Evolutionary conservation across 2,329 filamentous ascomycete species (phyloP), one percentile per base, ranked within the genome.

Genomic region (Colletotrichum lupini): DNA sequence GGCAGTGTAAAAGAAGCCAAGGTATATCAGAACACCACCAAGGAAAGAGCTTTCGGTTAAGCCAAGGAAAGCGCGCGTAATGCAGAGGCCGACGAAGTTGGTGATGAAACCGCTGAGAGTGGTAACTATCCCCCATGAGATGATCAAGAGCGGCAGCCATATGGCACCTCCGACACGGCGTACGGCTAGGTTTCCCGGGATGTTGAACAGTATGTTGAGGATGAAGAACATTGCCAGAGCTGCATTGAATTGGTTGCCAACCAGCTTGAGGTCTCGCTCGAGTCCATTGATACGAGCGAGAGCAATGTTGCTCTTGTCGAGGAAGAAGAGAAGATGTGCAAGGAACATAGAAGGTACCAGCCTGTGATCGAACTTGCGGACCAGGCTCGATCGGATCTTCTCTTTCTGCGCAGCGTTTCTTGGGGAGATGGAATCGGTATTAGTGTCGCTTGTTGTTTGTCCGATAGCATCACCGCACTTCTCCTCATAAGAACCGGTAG

Each of bases 1-100:
- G 5, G 67, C 58, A 2, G 74, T 76, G 35, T 79, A 79, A 60
- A 78, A 79, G 60, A 78, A 77, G 16, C 73, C 76, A n/a, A 79
- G 74, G 35, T 78, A 78, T 3, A 79, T 64, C 42, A 78, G 64
- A 2, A 76, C 77, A 4, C 77, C 74, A 0, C 77, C 77, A 1
- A 79, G 71, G 42, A 79, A 77, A 14, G 75, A 76, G 52, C 76
- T 76, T 63, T 79, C 77, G 0, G 75, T 67, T 19, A 78, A 53
- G 8, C 78, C 78, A 37, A 79, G 74, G 2, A 79, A 72, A 1
- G 76, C 55, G 1, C 77, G 75, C 16, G 74, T 75, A n/a, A 75
- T 46, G 30, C 75, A 76, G 14, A 79, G 68, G 7, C 76, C 74
- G 22, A 55, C 59, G 46, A 77, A 78, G 12, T 73, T 74, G 9